Evolutionary conservation across 805 yeast species (phyloP).

Genomic region (Candida michaelii): DNA sequence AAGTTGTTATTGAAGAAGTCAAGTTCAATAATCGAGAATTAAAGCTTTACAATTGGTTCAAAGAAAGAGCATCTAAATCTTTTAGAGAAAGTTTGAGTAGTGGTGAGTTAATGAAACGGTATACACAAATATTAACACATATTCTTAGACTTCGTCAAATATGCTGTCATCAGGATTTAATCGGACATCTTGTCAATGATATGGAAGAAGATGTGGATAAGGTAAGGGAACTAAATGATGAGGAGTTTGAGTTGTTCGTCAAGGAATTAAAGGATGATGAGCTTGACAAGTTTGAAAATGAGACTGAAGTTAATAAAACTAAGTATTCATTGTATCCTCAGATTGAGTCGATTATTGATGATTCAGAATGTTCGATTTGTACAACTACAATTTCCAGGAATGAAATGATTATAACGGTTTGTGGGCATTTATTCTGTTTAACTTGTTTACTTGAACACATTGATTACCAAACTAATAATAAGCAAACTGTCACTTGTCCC

Average conservation of each 20-base stretch:
- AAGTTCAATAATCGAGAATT: conserved; percentile 66
- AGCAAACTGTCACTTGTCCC: conserved; percentile 62
- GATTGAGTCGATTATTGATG: conserved; percentile 24
- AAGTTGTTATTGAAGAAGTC: conserved; percentile 65
- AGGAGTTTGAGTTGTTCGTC: conserved; percentile 8
- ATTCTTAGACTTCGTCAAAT: conserved; percentile 81
- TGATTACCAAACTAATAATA: conserved; percentile 57
- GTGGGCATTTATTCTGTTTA: conserved; percentile 80
- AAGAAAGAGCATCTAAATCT: conserved; percentile 62
- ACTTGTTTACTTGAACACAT: conserved; percentile 73
- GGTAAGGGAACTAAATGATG: not conserved
- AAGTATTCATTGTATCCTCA: conserved; percentile 30
- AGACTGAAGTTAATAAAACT: conserved; percentile 22
- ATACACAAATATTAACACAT: conserved; percentile 78
- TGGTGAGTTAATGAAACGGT: conserved; percentile 71
- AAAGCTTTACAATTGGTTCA: conserved; percentile 65
- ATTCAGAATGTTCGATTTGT: conserved; percentile 83
- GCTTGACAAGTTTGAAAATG: conserved; percentile 17
- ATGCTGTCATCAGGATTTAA: conserved; percentile 79
- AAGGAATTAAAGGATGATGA: conserved; percentile 11
- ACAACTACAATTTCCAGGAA: conserved; percentile 59
- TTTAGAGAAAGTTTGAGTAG: conserved; percentile 57
- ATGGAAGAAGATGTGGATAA: conserved; percentile 17
- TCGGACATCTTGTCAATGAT: conserved; percentile 54
- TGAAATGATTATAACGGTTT: conserved; percentile 63